Evolutionary conservation across 2,329 filamentous ascomycete genomes (phyloP).

Genomic region (Talaromyces sp.): DNA sequence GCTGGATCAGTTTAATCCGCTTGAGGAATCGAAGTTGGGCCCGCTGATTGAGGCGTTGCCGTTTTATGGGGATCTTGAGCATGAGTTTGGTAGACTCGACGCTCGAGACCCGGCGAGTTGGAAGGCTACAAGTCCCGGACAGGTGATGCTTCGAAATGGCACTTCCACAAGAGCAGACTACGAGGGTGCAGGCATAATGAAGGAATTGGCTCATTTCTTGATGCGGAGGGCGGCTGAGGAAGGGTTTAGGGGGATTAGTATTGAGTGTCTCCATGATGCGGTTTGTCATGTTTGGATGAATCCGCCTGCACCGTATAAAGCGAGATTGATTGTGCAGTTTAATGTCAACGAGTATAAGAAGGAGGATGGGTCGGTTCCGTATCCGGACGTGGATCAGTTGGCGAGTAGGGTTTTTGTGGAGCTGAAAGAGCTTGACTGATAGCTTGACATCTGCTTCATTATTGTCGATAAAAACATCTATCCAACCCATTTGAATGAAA

Average conservation of each 20-base stretch:
- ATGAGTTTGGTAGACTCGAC: background rate
- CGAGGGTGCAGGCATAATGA: conserved; percentile 36
- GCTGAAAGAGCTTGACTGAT: background rate
- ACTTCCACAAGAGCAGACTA: conserved; percentile 39
- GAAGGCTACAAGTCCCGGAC: conserved; percentile 28
- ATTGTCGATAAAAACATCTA: background rate
- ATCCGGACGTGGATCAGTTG: background rate
- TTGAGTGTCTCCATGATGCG: conserved; percentile 31
- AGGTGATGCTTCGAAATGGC: conserved; percentile 39
- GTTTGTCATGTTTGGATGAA: conserved; percentile 22
- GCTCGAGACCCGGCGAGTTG: conserved; percentile 27
- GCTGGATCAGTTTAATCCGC: conserved; percentile 33
- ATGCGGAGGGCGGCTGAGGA: conserved; percentile 36
- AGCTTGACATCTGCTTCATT: background rate
- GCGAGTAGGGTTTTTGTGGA: conserved; percentile 9
- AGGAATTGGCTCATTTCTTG: conserved; percentile 34
- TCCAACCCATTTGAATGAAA: background rate
- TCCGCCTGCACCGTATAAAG: conserved; percentile 20
- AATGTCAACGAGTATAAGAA: background rate
- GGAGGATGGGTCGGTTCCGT: background rate
- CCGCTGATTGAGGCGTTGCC: background rate
- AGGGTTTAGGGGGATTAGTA: conserved; percentile 38
- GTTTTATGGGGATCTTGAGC: background rate
- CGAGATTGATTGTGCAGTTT: background rate
- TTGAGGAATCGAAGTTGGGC: conserved; percentile 22